These are phyloP conservation scores for Chrysosporium queenslandicum DNA, from an alignment of 2,329 filamentous ascomycete genomes.

Conservation along the genomic window DNA sequence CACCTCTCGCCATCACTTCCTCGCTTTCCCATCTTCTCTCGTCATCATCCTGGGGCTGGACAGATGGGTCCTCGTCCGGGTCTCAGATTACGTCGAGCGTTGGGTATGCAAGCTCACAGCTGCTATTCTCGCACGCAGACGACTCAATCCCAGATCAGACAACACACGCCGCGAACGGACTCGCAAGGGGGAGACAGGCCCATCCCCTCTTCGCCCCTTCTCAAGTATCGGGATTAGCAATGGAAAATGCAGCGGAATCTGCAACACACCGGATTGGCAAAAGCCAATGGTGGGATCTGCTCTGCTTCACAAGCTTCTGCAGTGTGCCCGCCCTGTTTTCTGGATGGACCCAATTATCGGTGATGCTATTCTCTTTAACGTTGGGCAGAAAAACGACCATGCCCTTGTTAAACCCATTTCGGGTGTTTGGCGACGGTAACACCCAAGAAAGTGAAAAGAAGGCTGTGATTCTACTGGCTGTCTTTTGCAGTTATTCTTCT, in stretches of 20 bases:
- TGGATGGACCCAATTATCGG: conserved; percentile 14
- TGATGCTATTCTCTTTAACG: neutral
- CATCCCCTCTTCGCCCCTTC: neutral
- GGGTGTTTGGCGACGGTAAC: neutral
- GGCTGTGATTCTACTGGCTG: neutral
- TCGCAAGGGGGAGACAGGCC: no score
- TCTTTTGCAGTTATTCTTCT: neutral
- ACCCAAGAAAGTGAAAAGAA: neutral
- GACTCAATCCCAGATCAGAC: no score
- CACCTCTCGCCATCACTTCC: neutral
- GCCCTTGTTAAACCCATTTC: conserved; percentile 3
- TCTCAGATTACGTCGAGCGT: conserved; percentile 7
- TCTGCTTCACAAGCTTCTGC: conserved; percentile 9
- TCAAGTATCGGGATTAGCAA: neutral
- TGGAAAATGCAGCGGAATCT: neutral
- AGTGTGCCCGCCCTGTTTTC: conserved; percentile 11
- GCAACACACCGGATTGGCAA: neutral
- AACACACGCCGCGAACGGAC: no score
- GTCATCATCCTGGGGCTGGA: neutral
- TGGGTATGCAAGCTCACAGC: neutral
- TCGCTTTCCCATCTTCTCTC: neutral
- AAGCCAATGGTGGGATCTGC: neutral
- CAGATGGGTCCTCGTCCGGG: neutral
- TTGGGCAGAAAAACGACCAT: conserved; percentile 16
- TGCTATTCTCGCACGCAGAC: no score